These are phyloP conservation scores for Arachis monticola DNA, from an alignment of 331 rosid species.

Conservation along the genomic window DNA sequence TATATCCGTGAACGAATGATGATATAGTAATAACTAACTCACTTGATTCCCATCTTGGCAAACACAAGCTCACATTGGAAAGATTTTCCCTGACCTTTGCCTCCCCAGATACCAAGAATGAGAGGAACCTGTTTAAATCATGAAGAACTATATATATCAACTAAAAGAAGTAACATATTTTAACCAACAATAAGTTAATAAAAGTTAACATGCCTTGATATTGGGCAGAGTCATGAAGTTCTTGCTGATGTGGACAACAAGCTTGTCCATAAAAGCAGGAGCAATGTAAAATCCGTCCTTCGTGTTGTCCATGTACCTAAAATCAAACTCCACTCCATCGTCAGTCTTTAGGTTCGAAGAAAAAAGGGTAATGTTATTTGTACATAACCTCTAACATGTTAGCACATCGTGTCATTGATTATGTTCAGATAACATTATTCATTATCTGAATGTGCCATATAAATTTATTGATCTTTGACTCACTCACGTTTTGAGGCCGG, in stretches of 20 bases:
- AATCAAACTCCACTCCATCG: conserved; percentile 8
- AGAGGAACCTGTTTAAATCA: conserved; percentile 71
- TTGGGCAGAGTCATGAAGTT: conserved; percentile 88
- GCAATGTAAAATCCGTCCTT: conserved; percentile 89
- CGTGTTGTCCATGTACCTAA: conserved; percentile 79
- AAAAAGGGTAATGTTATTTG: too few relatives aligned
- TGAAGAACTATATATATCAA: conserved; percentile 7
- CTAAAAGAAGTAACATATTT: too few relatives aligned
- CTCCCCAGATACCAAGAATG: conserved; percentile 98
- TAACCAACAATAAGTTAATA: not conserved
- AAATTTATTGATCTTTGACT: too few relatives aligned
- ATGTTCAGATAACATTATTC: too few relatives aligned
- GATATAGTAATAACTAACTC: conserved; percentile 26
- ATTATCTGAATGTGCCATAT: too few relatives aligned
- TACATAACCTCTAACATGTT: too few relatives aligned
- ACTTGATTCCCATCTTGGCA: conserved; percentile 98
- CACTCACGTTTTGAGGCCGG: conserved; percentile 78
- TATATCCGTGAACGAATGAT: too few relatives aligned
- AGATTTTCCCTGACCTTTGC: conserved; percentile 98
- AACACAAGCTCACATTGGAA: conserved; percentile 98
- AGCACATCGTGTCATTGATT: too few relatives aligned
- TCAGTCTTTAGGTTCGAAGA: conserved; percentile 3
- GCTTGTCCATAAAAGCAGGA: conserved; percentile 98
- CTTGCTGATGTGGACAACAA: conserved; percentile 94
- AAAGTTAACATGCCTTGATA: conserved; percentile 65